Base-by-base conservation (phyloP, 768 basidiomycete species). In the Leccinum uliginosum region DNA sequence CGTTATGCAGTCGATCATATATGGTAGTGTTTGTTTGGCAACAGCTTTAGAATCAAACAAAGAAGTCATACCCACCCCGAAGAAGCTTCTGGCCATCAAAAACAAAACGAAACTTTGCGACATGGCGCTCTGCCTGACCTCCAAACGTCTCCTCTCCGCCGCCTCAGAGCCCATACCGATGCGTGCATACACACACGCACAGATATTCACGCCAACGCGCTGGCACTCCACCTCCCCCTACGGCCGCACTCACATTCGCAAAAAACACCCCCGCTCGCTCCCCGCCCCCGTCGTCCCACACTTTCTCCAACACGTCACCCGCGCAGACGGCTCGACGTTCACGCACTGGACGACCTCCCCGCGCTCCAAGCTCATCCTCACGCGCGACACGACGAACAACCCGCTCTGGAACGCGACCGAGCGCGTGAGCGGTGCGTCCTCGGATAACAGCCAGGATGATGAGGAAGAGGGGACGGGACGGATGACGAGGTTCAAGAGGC, bases 271-370 rank as follows among this genome's bases (percentile, higher is more conserved):
- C 46, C 82, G 84, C 17, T 73, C 78, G 5, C 80, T 95, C 3
- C 93, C 93, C 3, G 85, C 88, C 59, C 93, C 93, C 3, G 72
- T 91, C 63, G 89, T 93, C 2, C 90, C 91, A 32, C 87, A 87
- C 60, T 96, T 87, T 72, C 87, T 91, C 3, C 92, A 94, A 72
- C 83, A 79, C 60, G 89, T 96, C 58, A 80, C 91, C 56, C 85
- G 90, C 62, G 85, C 92, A 0, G 94, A 96, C 74, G 93, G 94
- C 11, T 88, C 90, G 26, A 90, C 89, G 1, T 93, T 91, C 70
- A 84, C 82, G 5, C 90, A 94, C 63, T 89, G 87, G 82, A 91
- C 89, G 12, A 95, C 93, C 1, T 92, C 93, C 0, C 93, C 94
- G 0, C 85, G 85, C 6, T 86, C 87, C 4, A 71, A 82, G 35